phyloP scores from a whole-genome alignment of 2,329 filamentous ascomycete species.

The Fusarium sororula region DNA sequence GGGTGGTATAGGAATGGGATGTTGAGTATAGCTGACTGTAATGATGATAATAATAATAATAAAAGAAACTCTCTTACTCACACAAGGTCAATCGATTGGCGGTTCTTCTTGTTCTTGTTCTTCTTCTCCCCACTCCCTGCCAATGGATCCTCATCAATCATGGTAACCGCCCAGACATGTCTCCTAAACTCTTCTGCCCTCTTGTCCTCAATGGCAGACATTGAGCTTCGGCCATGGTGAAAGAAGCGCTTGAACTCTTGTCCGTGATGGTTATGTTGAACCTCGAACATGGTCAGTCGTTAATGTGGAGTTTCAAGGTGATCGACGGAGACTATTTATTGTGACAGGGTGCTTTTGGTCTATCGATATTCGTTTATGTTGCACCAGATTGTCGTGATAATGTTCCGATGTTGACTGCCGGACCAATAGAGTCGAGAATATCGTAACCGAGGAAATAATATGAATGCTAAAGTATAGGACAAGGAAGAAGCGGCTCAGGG shows the following conservation, averaged over 20 bases:
- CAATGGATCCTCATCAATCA: constrained; percentile 41
- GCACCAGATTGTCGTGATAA: constrained; percentile 8
- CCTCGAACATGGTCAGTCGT: constrained; percentile 38
- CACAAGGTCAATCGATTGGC: constrained; percentile 36
- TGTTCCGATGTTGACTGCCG: constrained; percentile 1
- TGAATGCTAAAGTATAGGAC: constrained; percentile 16
- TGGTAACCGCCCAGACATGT: constrained; percentile 41
- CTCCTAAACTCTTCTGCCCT: constrained; percentile 41
- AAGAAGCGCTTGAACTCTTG: constrained; percentile 42
- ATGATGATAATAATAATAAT: not conserved
- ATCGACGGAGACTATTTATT: constrained; percentile 3
- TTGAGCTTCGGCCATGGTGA: constrained; percentile 40
- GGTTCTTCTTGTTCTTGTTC: not conserved
- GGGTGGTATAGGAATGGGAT: constrained; percentile 5
- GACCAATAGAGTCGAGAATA: constrained; percentile 1
- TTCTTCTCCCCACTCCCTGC: constrained; percentile 15
- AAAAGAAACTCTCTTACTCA: constrained; percentile 26
- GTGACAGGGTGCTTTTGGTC: constrained; percentile 11
- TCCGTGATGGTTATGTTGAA: constrained; percentile 40
- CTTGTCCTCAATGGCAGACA: constrained; percentile 42
- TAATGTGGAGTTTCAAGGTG: constrained; percentile 13
- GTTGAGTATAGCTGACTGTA: not conserved
- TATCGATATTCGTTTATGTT: constrained; percentile 2
- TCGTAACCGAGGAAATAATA: not conserved
- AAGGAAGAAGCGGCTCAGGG: constrained; percentile 10